phyloP scores from a whole-genome alignment of 2,329 filamentous ascomycete genomes.

The Fusarium sp. region DNA sequence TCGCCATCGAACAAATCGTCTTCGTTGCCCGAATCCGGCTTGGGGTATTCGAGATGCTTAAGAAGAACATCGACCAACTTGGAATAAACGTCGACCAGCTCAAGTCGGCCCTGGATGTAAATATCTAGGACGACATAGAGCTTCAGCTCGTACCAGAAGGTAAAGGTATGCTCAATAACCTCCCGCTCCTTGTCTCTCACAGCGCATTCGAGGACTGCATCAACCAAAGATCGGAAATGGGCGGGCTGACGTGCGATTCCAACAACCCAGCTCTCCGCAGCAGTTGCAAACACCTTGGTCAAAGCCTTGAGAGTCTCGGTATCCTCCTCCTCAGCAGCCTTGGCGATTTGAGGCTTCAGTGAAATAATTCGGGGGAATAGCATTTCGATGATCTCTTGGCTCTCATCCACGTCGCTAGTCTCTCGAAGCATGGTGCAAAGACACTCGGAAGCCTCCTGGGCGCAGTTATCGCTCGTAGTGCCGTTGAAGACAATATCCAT shows the following conservation, averaged over 20 bases:
- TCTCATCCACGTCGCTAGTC: conserved; percentile 93
- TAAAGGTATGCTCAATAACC: conserved; percentile 92
- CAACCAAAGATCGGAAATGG: conserved; percentile 86
- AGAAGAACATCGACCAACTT: conserved; percentile 94
- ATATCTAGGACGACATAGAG: conserved; percentile 92
- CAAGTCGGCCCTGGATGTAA: conserved; percentile 83
- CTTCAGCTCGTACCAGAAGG: conserved; percentile 98
- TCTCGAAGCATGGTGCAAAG: conserved; percentile 92
- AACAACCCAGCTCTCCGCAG: conserved; percentile 94
- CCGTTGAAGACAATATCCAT: conserved; percentile 84
- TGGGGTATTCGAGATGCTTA: conserved; percentile 87
- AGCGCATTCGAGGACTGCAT: conserved; percentile 92
- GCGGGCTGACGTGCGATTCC: conserved; percentile 85
- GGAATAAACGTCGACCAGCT: conserved; percentile 84
- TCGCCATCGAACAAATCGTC: conserved; percentile 94
- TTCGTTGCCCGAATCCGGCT: conserved; percentile 77
- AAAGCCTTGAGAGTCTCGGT: conserved; percentile 86
- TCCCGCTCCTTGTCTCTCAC: conserved; percentile 88
- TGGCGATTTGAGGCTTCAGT: conserved; percentile 79
- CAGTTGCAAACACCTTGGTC: conserved; percentile 90
- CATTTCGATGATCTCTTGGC: conserved; percentile 80
- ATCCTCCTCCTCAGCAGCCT: conserved; percentile 83
- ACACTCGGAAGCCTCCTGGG: conserved; percentile 91
- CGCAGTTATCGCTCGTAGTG: conserved; percentile 78
- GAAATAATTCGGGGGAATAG: conserved; percentile 85